A percentile compares a stretch with the other conserved stretches of the same genome.
These are phyloP conservation scores for Taxillus chinensis DNA, from an alignment of 164 flowering plant genomes.

Conservation along the genomic window DNA sequence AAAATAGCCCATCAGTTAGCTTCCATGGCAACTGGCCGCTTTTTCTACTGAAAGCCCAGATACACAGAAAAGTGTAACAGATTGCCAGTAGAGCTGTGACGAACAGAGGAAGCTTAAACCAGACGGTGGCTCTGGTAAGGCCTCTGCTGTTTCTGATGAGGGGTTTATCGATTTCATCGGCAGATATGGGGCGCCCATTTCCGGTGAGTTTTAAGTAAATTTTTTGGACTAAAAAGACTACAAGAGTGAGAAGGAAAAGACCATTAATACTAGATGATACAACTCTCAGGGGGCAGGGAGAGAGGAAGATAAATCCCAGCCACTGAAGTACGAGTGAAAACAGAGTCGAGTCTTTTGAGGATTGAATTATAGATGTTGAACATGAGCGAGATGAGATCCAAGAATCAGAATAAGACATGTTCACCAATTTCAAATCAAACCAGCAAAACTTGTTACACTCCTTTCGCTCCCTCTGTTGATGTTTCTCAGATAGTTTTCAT, in stretches of 20 bases:
- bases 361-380: conserved; percentile 17
- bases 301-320: conserved; percentile 63
- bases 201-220: conserved; percentile 30
- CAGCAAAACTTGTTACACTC: too few relatives aligned
- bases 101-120: conserved; percentile 46
- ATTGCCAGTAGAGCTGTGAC: conserved; percentile 38
- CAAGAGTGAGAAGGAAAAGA: conserved; percentile 41
- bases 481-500: too few relatives aligned
- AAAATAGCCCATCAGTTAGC: conserved; percentile 39
- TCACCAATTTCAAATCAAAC: too few relatives aligned
- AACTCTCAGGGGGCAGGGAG: conserved; percentile 81
- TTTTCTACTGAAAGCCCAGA: conserved; percentile 26
- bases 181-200: conserved; percentile 13
- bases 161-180: conserved; percentile 20
- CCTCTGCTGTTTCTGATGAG: conserved; percentile 16
- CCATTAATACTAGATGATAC: conserved; percentile 40
- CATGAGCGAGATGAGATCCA: conserved; percentile 46
- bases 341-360: conserved; percentile 12
- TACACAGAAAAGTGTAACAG: conserved; percentile 23
- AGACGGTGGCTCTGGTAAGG: conserved; percentile 21
- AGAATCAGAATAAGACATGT: conserved; percentile 9
- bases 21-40: conserved; percentile 30
- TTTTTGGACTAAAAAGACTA: conserved; percentile 31
- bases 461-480: too few relatives aligned
- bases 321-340: conserved; percentile 30